These are phyloP conservation scores for Exsudoporus frostii DNA, from an alignment of 768 basidiomycete species.

Conservation along the genomic window DNA sequence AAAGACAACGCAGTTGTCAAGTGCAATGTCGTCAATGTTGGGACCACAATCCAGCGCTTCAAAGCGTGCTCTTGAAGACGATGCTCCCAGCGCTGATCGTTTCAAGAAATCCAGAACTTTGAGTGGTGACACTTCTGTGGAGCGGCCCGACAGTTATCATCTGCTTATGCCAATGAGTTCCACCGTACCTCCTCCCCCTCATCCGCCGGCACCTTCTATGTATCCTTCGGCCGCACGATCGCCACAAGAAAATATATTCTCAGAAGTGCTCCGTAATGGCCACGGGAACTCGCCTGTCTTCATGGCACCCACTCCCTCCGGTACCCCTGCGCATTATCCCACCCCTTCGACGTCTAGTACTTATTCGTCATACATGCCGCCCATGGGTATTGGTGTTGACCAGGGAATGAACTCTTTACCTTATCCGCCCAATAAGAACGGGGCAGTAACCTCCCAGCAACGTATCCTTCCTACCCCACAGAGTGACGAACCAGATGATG, in stretches of 20 bases:
- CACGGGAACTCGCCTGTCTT: constrained; percentile 60
- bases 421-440: constrained; percentile 39
- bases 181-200: constrained; percentile 32
- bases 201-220: constrained; percentile 34
- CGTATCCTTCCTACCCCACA: constrained; percentile 26
- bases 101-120: constrained; percentile 51
- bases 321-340: constrained; percentile 42
- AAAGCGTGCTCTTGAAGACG: constrained; percentile 34
- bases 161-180: constrained; percentile 55
- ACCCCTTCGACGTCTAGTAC: constrained; percentile 34
- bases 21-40: constrained; percentile 30
- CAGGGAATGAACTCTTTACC: constrained; percentile 49
- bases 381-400: constrained; percentile 58
- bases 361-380: constrained; percentile 49
- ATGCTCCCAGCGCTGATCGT: constrained; percentile 21
- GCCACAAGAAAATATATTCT: constrained; percentile 53
- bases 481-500: constrained; percentile 49
- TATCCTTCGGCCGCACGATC: constrained; percentile 44
- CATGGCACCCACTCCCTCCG: constrained; percentile 43
- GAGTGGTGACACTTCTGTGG: constrained; percentile 42
- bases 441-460: constrained; percentile 19
- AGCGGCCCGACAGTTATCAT: constrained; percentile 44
- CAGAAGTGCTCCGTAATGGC: constrained; percentile 55
- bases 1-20: constrained; percentile 30
- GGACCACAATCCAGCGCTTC: constrained; percentile 20